These are phyloP conservation scores for Protomyces inundatus DNA, from an alignment of 1,139 yeast genomes.

Conservation along the genomic window DNA sequence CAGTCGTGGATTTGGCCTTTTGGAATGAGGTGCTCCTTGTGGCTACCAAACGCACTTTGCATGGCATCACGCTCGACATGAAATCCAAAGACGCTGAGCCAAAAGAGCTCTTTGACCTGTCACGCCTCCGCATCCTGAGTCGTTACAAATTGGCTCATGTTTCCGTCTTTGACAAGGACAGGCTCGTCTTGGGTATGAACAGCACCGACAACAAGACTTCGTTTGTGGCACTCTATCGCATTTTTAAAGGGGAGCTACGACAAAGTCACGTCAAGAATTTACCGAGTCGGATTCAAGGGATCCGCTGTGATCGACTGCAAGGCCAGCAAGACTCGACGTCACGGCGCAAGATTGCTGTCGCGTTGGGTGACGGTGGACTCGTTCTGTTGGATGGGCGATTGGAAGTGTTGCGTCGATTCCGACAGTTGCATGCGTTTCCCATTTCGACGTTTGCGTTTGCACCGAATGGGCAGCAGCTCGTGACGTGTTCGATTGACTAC, in stretches of 20 bases:
- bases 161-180: not conserved
- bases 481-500: slow-evolving; percentile 21
- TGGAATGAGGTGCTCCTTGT: slow-evolving; percentile 7
- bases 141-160: not conserved
- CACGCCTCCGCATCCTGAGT: slow-evolving; percentile 2
- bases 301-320: not conserved
- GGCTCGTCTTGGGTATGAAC: slow-evolving; percentile 9
- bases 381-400: not conserved
- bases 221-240: slow-evolving; percentile 9
- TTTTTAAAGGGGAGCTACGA: slow-evolving; percentile 8
- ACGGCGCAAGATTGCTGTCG: not conserved
- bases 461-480: slow-evolving; percentile 4
- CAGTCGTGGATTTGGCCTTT: slow-evolving; percentile 10
- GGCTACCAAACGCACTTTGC: not conserved
- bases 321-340: not conserved
- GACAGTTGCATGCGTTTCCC: slow-evolving; percentile 12
- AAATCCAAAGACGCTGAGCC: not conserved
- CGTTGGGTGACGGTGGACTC: slow-evolving; percentile 5
- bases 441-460: slow-evolving; percentile 9
- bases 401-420: not conserved
- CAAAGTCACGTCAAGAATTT: slow-evolving; percentile 8
- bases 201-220: not conserved
- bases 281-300: not conserved
- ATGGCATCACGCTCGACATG: not conserved
- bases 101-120: not conserved